Evolutionary conservation across 495 filamentous ascomycete genomes (phyloP), one percentile per base, ranked within the genome.

Genomic region (Cryomyces minteri): DNA sequence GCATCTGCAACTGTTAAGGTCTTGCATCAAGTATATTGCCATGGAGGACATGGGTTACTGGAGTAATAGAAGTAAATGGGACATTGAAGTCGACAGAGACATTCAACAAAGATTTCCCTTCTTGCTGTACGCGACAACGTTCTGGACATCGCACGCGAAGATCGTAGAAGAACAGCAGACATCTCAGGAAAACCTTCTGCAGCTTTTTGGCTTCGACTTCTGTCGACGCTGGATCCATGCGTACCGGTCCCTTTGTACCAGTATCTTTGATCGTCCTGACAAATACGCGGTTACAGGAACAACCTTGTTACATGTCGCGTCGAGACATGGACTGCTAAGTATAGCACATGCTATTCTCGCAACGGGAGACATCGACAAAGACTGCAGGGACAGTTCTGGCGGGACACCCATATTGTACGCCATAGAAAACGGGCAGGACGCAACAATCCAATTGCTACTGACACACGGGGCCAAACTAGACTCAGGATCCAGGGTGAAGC

Each of bases 11-110:
- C 30, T 50, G 14, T 47, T 39, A n/a, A 47, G 37, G 33, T 46
- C 43, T 33, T 50, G 48, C 40, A 47, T 50, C 11, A n/a, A 36
- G 10, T 50, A 50, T 36, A 41, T 50, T 32, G 29, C 32, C 18
- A 50, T 50, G 48, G 9, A 2, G 8, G 48, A 46, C 37, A 31
- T 47, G 9, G 8, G 7, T 18, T 6, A 18, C 25, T 37, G n/a
- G 7, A 6, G n/a, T n/a, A 37, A n/a, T 37, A n/a, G n/a, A 37
- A n/a, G n/a, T 37, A n/a, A n/a, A 37, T n/a, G 6, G 33, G 33
- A 37, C 33, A 6, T 37, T 37, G 7, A 41, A 11, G 25, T 8
- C 39, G 7, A 28, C 18, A 18, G 25, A 6, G 25, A 41, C 25
- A 28, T 28, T 28, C 9, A 34, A 9, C 9, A 41, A 6, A 41